Evolutionary conservation across 352 stramenopile species (phyloP), one percentile per base, ranked within the genome.

Genomic region (Elongisporangium prolatum): DNA sequence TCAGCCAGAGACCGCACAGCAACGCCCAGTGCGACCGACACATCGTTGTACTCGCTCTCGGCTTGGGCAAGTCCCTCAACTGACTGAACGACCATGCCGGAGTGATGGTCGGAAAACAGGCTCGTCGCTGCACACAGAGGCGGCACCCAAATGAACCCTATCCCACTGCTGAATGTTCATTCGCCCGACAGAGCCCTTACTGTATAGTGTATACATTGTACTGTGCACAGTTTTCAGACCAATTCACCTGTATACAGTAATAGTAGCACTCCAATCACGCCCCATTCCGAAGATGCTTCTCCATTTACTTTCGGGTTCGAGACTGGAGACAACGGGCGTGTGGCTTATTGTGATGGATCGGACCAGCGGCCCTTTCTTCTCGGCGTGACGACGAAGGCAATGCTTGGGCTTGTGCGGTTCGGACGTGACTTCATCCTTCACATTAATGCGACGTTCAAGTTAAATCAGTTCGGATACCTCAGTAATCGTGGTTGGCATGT

Each of bases 1-100:
- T 40, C 28, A 40, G 28, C 28, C 28, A 40, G 28, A 40, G 18
- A 18, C 17, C 53, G 40, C 34, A 14, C 53, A 58, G 28, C 53
- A 58, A 34, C 9, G 22, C 38, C 21, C 66, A 24, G 2, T 51
- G n/a, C 40, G 34, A 47, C 37, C 40, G 60, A n/a, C n/a, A n/a
- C 49, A 4, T 51, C 10, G 4, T 52, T 13, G 28, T 8, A 40
- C 28, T 40, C 28, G 9, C 28, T 40, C 9, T 40, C 28, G 4
- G 4, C 28, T 14, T 40, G 28, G 25, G 28, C 28, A 40, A 40
- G 5, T 9, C 28, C 28, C 28, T 40, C 28, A 40, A 40, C 28
- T 40, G 28, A 13, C 28, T 40, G 28, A 40, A 40, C 28, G 28
- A 40, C 1, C 28, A 40, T 40, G 28, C 28, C 28, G 28, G 28